Evolutionary conservation across 345 rosid genomes (phyloP).

Genomic region (Hibiscus tridactylites): DNA sequence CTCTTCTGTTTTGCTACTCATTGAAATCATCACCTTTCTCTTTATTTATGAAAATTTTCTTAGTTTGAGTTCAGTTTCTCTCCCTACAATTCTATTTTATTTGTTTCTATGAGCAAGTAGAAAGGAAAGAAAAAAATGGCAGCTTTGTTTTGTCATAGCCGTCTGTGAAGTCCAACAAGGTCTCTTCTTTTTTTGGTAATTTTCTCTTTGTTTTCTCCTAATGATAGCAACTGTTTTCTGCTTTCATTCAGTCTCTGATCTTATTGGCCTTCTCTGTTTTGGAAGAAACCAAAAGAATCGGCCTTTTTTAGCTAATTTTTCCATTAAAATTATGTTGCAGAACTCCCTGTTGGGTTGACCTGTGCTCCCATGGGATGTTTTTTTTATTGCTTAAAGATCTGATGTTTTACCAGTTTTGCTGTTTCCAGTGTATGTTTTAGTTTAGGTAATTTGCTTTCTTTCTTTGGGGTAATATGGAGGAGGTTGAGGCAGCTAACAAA

Average conservation of each 20-base stretch:
- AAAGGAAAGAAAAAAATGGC: slow-evolving; percentile 12
- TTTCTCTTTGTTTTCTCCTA: slow-evolving; percentile 5
- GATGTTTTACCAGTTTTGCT: background rate
- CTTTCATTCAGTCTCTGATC: slow-evolving; percentile 7
- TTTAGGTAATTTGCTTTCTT: slow-evolving; percentile 8
- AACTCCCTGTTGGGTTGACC: too few species aligned
- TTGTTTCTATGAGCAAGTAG: background rate
- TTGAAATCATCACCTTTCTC: background rate
- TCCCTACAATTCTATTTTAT: slow-evolving; percentile 1
- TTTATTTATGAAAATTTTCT: background rate
- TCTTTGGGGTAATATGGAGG: slow-evolving; percentile 53
- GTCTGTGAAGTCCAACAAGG: slow-evolving; percentile 47
- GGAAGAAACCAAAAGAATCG: background rate
- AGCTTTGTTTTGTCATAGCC: slow-evolving; percentile 39
- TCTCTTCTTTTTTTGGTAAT: slow-evolving; percentile 19
- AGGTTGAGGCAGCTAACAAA: slow-evolving; percentile 79
- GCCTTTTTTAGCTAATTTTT: slow-evolving; percentile 4
- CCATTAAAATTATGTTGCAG: too few species aligned
- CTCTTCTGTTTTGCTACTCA: slow-evolving; percentile 7
- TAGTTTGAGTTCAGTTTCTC: background rate
- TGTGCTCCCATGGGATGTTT: too few species aligned
- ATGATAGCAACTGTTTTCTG: slow-evolving; percentile 2
- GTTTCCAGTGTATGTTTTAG: slow-evolving; percentile 8
- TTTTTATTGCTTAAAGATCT: too few species aligned
- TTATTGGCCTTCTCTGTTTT: slow-evolving; percentile 12